Evolutionary conservation across 768 basidiomycete genomes (phyloP).

Genomic region (Ephemerocybe angulata): DNA sequence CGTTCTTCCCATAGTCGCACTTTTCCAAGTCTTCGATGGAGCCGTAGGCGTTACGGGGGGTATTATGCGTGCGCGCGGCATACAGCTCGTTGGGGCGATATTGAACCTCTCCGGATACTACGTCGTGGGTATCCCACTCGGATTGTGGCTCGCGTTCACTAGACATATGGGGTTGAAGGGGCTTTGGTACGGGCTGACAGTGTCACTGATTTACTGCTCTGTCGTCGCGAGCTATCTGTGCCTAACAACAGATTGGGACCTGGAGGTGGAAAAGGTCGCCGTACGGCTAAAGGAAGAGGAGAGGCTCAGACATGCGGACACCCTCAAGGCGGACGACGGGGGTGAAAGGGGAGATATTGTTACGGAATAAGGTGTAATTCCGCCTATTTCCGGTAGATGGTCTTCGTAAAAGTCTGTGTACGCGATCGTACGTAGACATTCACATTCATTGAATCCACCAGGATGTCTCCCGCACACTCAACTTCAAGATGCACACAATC

Average conservation of each 20-base stretch:
- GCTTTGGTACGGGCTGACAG: constrained; percentile 81
- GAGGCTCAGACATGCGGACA: constrained; percentile 14
- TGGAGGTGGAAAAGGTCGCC: constrained; percentile 61
- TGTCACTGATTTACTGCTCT: constrained; percentile 58
- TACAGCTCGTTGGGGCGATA: constrained; percentile 74
- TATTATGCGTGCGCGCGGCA: constrained; percentile 79
- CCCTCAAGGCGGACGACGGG: no score
- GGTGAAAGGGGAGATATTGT: no score
- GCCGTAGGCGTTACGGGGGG: constrained; percentile 64
- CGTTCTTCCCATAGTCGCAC: constrained; percentile 71
- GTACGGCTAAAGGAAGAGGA: constrained; percentile 47
- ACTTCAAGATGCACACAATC: no score
- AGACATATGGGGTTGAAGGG: constrained; percentile 60
- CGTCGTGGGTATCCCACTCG: constrained; percentile 77
- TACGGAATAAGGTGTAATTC: no score
- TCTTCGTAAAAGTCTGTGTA: no score
- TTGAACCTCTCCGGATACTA: constrained; percentile 84
- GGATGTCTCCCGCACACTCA: no score
- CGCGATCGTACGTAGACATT: no score
- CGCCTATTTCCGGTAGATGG: no score
- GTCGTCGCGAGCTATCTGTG: constrained; percentile 51
- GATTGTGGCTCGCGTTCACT: constrained; percentile 72
- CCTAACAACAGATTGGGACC: constrained; percentile 63
- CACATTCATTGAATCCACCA: no score
- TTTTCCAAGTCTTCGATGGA: constrained; percentile 87